Conservation (phyloP, 2,329 filamentous ascomycete genomes). For the Stachybotrys chlorohalonatus region DNA sequence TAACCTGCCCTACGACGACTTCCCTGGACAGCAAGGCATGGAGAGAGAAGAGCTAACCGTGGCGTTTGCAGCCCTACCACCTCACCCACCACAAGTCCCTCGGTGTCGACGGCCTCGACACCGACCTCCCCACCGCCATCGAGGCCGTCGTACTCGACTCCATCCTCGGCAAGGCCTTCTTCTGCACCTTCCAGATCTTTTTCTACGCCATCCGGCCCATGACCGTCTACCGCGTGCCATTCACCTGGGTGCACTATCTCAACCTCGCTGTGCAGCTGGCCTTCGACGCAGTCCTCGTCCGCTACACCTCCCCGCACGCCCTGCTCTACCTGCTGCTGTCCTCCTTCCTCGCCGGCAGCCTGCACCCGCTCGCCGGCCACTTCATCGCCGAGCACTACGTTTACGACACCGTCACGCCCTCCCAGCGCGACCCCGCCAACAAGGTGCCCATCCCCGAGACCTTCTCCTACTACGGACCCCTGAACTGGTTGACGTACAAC, state of each 20-base stretch:
- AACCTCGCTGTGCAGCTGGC: conserved; percentile 70
- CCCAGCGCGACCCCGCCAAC: conserved; percentile 48
- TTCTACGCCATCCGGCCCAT: conserved; percentile 97
- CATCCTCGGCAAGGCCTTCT: conserved; percentile 93
- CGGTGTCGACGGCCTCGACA: conserved; percentile 91
- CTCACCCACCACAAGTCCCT: conserved; percentile 98
- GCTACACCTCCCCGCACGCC: conserved; percentile 50
- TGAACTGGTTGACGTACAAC: conserved; percentile 93
- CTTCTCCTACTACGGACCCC: conserved; percentile 89
- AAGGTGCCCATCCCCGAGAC: conserved; percentile 75
- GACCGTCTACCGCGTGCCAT: conserved; percentile 81
- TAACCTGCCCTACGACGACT: conserved; percentile 5
- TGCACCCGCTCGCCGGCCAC: conserved; percentile 92
- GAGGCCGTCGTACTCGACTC: conserved; percentile 93
- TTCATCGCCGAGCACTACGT: conserved; percentile 98
- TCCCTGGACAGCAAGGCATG: too few relatives aligned
- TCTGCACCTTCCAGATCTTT: conserved; percentile 97
- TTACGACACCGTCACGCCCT: conserved; percentile 53
- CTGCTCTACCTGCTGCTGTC: conserved; percentile 79
- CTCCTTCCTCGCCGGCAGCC: conserved; percentile 85
- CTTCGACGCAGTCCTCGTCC: conserved; percentile 67
- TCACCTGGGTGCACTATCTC: conserved; percentile 75
- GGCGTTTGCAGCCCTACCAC: conserved; percentile 66
- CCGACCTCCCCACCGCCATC: conserved; percentile 83
- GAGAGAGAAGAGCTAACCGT: too few relatives aligned